Conservation (phyloP, 2,329 filamentous ascomycete genomes). For the Stemphylium vesicarium region DNA sequence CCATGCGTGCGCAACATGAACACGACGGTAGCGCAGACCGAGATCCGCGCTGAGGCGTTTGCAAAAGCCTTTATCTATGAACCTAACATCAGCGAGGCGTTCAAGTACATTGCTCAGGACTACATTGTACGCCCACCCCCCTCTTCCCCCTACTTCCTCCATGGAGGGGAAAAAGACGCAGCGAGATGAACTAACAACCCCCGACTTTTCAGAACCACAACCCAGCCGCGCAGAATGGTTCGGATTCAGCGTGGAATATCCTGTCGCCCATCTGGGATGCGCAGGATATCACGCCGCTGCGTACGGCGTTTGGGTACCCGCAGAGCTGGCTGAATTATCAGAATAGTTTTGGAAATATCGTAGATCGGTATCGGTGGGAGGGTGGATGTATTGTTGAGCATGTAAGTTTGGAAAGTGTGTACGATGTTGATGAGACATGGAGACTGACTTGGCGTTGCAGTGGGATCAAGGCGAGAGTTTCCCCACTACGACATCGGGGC, state of each 20-base stretch:
- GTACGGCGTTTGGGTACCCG: slow-evolving; percentile 27
- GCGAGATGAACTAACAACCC: neutral
- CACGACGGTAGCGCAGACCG: slow-evolving; percentile 21
- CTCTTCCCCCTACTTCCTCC: neutral
- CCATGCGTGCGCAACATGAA: slow-evolving; percentile 29
- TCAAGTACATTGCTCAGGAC: slow-evolving; percentile 33
- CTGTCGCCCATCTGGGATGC: slow-evolving; percentile 32
- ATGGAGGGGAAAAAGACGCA: neutral
- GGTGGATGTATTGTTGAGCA: slow-evolving; percentile 42
- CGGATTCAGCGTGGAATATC: slow-evolving; percentile 36
- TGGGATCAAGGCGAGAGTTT: slow-evolving; percentile 38
- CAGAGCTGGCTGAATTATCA: slow-evolving; percentile 40
- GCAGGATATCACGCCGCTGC: slow-evolving; percentile 30
- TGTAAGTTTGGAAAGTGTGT: slow-evolving; percentile 23
- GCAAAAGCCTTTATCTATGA: slow-evolving; percentile 38
- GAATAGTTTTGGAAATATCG: slow-evolving; percentile 29
- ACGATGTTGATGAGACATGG: neutral
- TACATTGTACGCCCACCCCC: slow-evolving; percentile 32
- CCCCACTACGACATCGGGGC: neutral
- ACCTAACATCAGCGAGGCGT: slow-evolving; percentile 38
- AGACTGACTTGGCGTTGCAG: slow-evolving; percentile 10
- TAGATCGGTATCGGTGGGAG: slow-evolving; percentile 42
- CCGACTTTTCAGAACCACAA: slow-evolving; percentile 39
- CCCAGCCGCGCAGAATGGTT: slow-evolving; percentile 35
- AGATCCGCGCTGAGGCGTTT: slow-evolving; percentile 27